phyloP scores from a whole-genome alignment of 106 monocot genomes.

The Chionographis japonica region DNA sequence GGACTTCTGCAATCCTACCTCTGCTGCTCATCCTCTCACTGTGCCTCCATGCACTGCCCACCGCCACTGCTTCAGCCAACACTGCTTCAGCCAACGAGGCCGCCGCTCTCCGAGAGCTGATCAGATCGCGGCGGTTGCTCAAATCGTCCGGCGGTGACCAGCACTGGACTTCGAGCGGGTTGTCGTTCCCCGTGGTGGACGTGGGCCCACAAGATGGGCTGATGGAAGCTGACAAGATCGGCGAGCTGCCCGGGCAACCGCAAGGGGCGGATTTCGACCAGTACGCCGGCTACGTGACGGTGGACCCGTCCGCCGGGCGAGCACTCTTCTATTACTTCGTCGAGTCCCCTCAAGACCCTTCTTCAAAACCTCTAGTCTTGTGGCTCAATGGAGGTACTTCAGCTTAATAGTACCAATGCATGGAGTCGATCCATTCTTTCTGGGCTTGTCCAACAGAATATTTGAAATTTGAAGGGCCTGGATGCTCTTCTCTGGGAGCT shows the following conservation, averaged over 20 bases:
- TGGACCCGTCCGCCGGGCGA: constrained; percentile 25
- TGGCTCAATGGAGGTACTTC: constrained; percentile 61
- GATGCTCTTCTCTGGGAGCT: constrained; percentile 50
- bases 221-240: constrained; percentile 27
- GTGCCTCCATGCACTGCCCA: no score
- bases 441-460: background rate
- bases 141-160: no score
- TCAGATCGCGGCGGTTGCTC: no score
- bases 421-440: no score
- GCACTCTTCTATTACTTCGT: constrained; percentile 52
- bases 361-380: constrained; percentile 33
- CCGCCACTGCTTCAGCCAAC: no score
- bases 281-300: constrained; percentile 48
- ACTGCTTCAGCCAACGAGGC: no score
- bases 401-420: no score
- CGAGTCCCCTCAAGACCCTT: constrained; percentile 18
- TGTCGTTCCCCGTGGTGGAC: background rate
- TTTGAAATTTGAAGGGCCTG: constrained; percentile 29
- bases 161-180: background rate
- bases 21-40: no score
- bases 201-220: constrained; percentile 8
- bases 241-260: constrained; percentile 36
- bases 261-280: constrained; percentile 31
- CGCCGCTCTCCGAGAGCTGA: no score
- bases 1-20: no score